Percentiles rank a stretch among this genome's conserved stretches.
Conservation (phyloP, 768 basidiomycete genomes). For the Sporobolomyces pararoseus region DNA sequence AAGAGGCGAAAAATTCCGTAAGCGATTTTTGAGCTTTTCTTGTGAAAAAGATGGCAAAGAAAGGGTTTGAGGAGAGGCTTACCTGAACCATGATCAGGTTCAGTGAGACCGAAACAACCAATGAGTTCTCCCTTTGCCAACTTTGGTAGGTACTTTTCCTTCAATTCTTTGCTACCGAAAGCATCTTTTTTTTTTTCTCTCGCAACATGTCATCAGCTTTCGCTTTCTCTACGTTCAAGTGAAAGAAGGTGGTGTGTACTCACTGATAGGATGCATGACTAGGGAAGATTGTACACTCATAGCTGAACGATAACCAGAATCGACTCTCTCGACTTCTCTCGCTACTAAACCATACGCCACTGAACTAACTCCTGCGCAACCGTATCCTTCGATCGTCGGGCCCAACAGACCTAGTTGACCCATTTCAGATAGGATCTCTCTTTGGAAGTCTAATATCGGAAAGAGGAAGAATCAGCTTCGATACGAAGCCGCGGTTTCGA, state of each 20-base stretch:
- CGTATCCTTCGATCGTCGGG: constrained; percentile 87
- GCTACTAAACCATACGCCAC: constrained; percentile 93
- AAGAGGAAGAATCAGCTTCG: not conserved
- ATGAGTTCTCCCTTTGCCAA: constrained; percentile 78
- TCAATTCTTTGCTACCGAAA: constrained; percentile 84
- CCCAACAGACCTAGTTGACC: constrained; percentile 85
- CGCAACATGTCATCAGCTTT: not conserved
- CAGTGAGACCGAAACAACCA: constrained; percentile 93
- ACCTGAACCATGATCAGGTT: constrained; percentile 86
- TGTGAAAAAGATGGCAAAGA: too few relatives aligned
- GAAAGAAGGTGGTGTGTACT: not conserved
- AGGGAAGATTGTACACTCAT: constrained; percentile 93
- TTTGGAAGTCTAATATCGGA: constrained; percentile 63
- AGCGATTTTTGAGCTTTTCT: not conserved
- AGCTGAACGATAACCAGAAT: constrained; percentile 92
- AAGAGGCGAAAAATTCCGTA: not conserved
- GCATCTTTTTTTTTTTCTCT: constrained; percentile 70
- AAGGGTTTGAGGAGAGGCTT: not conserved
- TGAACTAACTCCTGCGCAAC: constrained; percentile 83
- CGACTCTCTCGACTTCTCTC: constrained; percentile 87
- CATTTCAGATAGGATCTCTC: constrained; percentile 78
- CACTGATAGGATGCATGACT: constrained; percentile 74
- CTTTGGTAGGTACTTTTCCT: constrained; percentile 80
- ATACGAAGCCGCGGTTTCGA: not conserved
- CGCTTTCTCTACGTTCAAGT: too few relatives aligned